Evolutionary conservation across 768 basidiomycete genomes (phyloP).

Genomic region (Lactifluus rugatus): DNA sequence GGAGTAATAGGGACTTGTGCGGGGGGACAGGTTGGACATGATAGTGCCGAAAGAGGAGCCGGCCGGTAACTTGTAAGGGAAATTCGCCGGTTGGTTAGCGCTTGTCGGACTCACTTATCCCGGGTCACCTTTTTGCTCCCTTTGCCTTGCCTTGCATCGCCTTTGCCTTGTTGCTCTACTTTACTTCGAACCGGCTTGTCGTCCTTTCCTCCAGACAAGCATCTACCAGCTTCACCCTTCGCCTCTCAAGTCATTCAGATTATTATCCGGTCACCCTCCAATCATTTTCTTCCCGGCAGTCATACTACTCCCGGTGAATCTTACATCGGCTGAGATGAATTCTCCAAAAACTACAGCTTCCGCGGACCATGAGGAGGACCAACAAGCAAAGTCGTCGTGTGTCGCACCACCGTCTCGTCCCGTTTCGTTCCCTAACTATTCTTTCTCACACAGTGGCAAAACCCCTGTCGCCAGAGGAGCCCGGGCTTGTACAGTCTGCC

Average conservation of each 20-base stretch:
- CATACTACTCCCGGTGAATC: neutral
- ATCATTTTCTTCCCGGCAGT: neutral
- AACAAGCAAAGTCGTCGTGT: conserved; percentile 18
- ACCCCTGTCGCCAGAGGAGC: conserved; percentile 40
- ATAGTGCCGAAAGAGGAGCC: conserved; percentile 8
- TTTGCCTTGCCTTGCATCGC: neutral
- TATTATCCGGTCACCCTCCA: neutral
- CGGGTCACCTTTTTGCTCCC: neutral
- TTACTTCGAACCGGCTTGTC: neutral
- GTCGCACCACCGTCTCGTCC: neutral
- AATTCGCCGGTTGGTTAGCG: conserved; percentile 16
- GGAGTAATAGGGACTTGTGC: neutral
- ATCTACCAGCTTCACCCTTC: neutral
- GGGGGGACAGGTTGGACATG: neutral
- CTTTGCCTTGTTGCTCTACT: neutral
- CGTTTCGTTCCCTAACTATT: neutral
- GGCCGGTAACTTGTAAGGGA: conserved; percentile 19
- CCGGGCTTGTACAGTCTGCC: conserved; percentile 75
- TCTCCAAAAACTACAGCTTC: conserved; percentile 4
- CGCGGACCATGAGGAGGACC: conserved; percentile 12
- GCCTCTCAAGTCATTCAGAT: no score
- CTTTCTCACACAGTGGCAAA: conserved; percentile 28
- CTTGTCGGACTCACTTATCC: neutral
- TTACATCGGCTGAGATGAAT: conserved; percentile 1
- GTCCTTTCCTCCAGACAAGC: neutral